A percentile compares a stretch with the other conserved stretches of the same genome.
These are phyloP conservation scores for Aristolochia contorta DNA, from an alignment of 164 flowering plant species.

Conservation along the genomic window DNA sequence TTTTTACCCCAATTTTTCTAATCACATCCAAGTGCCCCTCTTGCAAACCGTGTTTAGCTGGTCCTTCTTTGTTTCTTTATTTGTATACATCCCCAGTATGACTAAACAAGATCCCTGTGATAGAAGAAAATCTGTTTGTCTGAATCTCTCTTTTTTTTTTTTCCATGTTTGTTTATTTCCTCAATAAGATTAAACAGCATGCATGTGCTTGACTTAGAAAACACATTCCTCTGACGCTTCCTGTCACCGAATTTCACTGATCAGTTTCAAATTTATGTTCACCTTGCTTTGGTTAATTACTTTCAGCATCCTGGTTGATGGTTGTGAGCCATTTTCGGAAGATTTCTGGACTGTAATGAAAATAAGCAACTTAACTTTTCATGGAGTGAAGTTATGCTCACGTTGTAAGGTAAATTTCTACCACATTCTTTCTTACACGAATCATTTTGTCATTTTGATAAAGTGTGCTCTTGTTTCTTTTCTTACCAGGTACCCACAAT, in stretches of 20 bases:
- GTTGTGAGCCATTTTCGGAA: slow-evolving; percentile 78
- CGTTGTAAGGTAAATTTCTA: slow-evolving; percentile 71
- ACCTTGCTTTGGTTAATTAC: not conserved
- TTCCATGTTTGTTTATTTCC: not conserved
- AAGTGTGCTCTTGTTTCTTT: not conserved
- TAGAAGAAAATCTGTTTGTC: too few species aligned
- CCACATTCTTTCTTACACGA: not conserved
- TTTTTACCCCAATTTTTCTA: too few species aligned
- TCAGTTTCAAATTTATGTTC: not conserved
- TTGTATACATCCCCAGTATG: too few species aligned
- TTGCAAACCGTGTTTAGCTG: too few species aligned
- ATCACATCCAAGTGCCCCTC: too few species aligned
- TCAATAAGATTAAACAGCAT: not conserved
- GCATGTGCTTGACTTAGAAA: not conserved
- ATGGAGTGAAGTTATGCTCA: slow-evolving; percentile 72
- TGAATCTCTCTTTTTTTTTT: too few species aligned
- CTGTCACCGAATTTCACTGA: not conserved
- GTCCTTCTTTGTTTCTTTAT: too few species aligned
- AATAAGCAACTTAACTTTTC: slow-evolving; percentile 45
- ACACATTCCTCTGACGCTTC: not conserved
- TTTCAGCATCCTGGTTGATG: slow-evolving; percentile 70
- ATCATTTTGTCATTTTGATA: not conserved
- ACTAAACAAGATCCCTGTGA: too few species aligned
- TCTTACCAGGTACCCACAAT: slow-evolving; percentile 58
- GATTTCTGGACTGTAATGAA: slow-evolving; percentile 76